These are phyloP conservation scores for Citrus sinensis DNA, from an alignment of 345 rosid species.

Conservation along the genomic window DVS_A1.0 CM039165.1:37479001-37479500, in stretches of 20 bases:
- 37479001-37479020: background rate
- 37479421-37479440: constrained; percentile 11
- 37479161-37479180: too few species aligned
- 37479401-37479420: background rate
- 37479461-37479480: constrained; percentile 3
- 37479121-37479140: background rate
- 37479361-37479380: constrained; percentile 17
- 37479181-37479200: too few species aligned
- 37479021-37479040: background rate
- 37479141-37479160: background rate
- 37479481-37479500: constrained; percentile 27
- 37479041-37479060: too few species aligned
- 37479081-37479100: too few species aligned
- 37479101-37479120: background rate
- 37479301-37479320: background rate
- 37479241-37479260: background rate
- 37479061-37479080: too few species aligned
- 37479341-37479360: constrained; percentile 12
- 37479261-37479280: background rate
- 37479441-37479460: background rate
- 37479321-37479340: constrained; percentile 31
- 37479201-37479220: too few species aligned
- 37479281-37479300: background rate
- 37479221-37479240: background rate
- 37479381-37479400: background rate